Evolutionary conservation across 352 stramenopile genomes (phyloP), one percentile per base, ranked within the genome.

Genomic region (Globisporangium cederbergense): DNA sequence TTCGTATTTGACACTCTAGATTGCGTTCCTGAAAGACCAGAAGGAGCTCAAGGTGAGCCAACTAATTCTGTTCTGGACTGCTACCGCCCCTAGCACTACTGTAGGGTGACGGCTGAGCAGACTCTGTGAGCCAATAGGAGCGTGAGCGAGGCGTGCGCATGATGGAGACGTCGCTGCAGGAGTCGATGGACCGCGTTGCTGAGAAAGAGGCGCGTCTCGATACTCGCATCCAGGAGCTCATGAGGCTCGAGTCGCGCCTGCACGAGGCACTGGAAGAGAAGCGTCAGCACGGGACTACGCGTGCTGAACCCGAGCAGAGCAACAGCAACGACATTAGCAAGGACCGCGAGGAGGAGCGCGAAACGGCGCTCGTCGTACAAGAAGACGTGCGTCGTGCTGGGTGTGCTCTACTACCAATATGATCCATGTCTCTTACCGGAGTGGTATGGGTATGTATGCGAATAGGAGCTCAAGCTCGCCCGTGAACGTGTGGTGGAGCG

Each of bases 141-240:
- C 68, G 72, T 47, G 76, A 88, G 46, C 66, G 76, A 9, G 65
- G 52, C 18, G 65, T 83, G 18, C 63, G 67, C 53, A 63, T 60
- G 8, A 69, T 69, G 45, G 72, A 88, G 52, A 50, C 11, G 0
- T 67, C 73, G 14, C 57, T 88, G 2, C 62, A 83, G 43, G 73
- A 75, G 20, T 65, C 74, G 36, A 53, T 68, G 40, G 65, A 79
- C 0, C 74, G 75, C 7, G 62, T 70, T 6, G 46, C 56, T 0
- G 62, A 74, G 5, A 85, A 85, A 54, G 70, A 81, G 40, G 64
- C 18, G 4, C 58, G 60, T n/a, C 59, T 85, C 10, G 74, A 83
- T 34, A 18, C 30, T 6, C 72, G 72, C 4, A 82, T 83, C 34
- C 47, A 74, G 20, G 68, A 83, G 30, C 78, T 87, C 40, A 72